Evolutionary conservation across 495 filamentous ascomycete species (phyloP), one percentile per base, ranked within the genome.

Genomic region (Talaromyces wortmannii): DNA sequence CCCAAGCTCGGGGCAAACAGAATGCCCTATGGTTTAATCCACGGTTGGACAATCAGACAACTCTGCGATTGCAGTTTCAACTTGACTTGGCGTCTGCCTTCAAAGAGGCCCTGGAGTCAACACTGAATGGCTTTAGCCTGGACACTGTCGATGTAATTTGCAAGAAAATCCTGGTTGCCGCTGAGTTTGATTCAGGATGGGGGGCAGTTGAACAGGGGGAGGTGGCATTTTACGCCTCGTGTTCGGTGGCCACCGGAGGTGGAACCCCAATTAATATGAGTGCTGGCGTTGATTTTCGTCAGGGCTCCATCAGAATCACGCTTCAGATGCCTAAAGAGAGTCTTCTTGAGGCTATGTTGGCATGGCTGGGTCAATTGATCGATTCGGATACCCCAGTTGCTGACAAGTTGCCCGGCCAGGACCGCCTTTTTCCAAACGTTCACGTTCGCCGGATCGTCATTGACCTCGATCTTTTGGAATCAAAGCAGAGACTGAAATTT

Each of bases 11-110:
- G 12, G 31, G 29, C 31, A 10, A 8, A 23, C 46, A 54, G 4
- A 63, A 63, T 31, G 60, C 54, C 6, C 23, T 63, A 10, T 63
- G 60, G 60, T 63, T 63, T 29, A 46, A 58, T 43, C 59, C 60
- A 2, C n/a, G 23, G 17, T 43, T 33, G 2, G 36, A 10, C 30
- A 49, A 31, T 31, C 15, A 31, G 17, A 61, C 59, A 12, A 57
- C 49, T 7, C 15, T 60, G 16, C 50, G 60, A 10, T 51, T 63
- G 40, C 50, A 53, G 36, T 53, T 5, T 8, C 12, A 43, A 11
- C 32, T 43, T 18, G 23, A 53, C 43, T 7, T 11, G 6, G 11
- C 6, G 8, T 6, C 6, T 33, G 13, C n/a, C 6, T 51, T 51
- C 17, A 8, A 51, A 11, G 48, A 15, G 7, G 6, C 11, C 11